A percentile compares a stretch with the other conserved stretches of the same genome.
phyloP scores from a whole-genome alignment of 192 early-diverging fungal species.

The Geranomyces variabilis region DNA sequence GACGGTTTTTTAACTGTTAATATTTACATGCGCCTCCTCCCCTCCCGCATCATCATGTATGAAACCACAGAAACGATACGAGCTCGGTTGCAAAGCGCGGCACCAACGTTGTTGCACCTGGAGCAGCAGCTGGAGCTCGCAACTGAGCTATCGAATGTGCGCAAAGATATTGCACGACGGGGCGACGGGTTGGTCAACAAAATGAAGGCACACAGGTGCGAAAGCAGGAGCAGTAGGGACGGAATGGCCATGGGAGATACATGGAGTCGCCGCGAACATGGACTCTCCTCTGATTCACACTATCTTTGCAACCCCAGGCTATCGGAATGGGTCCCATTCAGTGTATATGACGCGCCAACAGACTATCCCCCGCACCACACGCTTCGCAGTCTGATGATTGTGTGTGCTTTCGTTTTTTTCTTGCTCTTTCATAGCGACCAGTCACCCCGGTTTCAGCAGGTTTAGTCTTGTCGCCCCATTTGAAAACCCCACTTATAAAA shows the following conservation, averaged over 20 bases:
- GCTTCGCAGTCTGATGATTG: too few species aligned
- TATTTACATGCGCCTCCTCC: too few species aligned
- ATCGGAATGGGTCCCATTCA: background rate
- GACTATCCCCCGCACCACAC: too few species aligned
- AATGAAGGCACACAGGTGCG: background rate
- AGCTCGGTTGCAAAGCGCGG: background rate
- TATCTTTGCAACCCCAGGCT: background rate
- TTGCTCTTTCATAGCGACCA: background rate
- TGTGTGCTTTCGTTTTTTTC: background rate
- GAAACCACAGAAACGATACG: background rate
- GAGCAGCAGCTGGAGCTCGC: background rate
- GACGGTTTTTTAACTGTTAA: too few species aligned
- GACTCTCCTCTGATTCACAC: too few species aligned
- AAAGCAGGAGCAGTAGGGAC: too few species aligned
- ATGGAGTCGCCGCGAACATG: too few species aligned
- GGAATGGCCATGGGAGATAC: too few species aligned
- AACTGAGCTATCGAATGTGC: background rate
- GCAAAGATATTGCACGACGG: background rate
- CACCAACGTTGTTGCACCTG: background rate
- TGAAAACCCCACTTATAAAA: too few species aligned
- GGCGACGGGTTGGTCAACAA: background rate
- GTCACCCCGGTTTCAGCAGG: background rate
- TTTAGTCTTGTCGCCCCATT: background rate
- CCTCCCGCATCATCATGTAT: background rate
- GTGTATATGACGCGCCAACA: too few species aligned